Percentiles rank a stretch among this genome's conserved stretches.
Conservation (phyloP, 371 early-diverging fungal species). For the Neoconidiobolus thromboides region DNA sequence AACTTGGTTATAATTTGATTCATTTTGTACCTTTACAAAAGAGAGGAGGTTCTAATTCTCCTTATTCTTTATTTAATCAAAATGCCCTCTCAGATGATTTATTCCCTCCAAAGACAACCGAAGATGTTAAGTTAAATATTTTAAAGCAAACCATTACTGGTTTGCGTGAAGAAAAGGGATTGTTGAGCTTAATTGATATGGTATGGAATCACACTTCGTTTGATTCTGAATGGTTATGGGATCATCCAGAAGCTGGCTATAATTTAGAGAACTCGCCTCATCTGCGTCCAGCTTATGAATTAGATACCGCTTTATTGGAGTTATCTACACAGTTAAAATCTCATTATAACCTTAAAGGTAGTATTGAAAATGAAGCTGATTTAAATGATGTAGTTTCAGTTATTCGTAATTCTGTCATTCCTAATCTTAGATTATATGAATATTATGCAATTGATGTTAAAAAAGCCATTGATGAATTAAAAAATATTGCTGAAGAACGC, state of each 20-base stretch:
- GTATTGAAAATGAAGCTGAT: conserved; percentile 37
- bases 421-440: conserved; percentile 65
- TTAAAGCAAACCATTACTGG: conserved; percentile 26
- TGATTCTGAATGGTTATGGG: conserved; percentile 69
- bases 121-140: conserved; percentile 31
- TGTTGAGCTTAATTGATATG: conserved; percentile 74
- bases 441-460: conserved; percentile 58
- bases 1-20: conserved; percentile 85
- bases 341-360: conserved; percentile 5
- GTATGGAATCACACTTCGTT: conserved; percentile 96
- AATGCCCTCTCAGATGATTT: conserved; percentile 64
- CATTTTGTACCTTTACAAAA: conserved; percentile 88
- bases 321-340: conserved; percentile 19
- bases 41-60: conserved; percentile 81
- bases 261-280: conserved; percentile 89
- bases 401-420: conserved; percentile 35
- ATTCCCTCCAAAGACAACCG: conserved; percentile 31
- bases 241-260: conserved; percentile 94
- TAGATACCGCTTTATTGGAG: conserved; percentile 54
- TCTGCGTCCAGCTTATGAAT: conserved; percentile 73
- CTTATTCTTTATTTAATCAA: conserved; percentile 88
- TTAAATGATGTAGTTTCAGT: conserved; percentile 37
- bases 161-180: conserved; percentile 38
- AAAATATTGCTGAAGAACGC: conserved; percentile 13
- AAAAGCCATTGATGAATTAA: conserved; percentile 18